These are phyloP conservation scores for Geranium rotundifolium DNA, from an alignment of 345 rosid species.

Conservation along the genomic window DNA sequence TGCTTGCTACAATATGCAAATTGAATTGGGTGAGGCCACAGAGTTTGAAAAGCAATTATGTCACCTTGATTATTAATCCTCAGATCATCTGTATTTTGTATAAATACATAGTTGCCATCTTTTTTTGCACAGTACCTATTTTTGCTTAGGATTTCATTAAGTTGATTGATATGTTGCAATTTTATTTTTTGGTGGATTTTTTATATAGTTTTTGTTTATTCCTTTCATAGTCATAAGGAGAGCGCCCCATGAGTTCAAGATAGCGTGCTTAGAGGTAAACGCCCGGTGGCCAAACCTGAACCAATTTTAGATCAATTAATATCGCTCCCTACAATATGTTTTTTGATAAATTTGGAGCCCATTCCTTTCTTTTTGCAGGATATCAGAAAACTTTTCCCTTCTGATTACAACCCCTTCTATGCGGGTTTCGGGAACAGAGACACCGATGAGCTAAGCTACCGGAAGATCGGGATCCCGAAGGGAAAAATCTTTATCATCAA, in stretches of 20 bases:
- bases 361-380: conserved; percentile 31
- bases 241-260: conserved; percentile 94
- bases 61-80: too few relatives aligned
- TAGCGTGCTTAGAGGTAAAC: conserved; percentile 80
- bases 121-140: background rate
- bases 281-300: background rate
- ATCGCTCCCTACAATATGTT: background rate
- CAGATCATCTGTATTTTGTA: too few relatives aligned
- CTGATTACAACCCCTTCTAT: conserved; percentile 81
- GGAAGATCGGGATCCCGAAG: conserved; percentile 82
- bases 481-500: conserved; percentile 87
- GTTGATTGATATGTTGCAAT: too few relatives aligned
- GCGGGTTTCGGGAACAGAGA: conserved; percentile 93
- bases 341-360: conserved; percentile 1
- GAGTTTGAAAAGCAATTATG: too few relatives aligned
- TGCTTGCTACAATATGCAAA: too few relatives aligned
- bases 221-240: conserved; percentile 61
- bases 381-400: conserved; percentile 73
- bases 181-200: background rate
- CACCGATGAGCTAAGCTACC: conserved; percentile 83
- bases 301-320: background rate
- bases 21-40: too few relatives aligned
- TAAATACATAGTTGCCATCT: background rate
- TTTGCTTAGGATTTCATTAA: background rate
- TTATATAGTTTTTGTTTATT: conserved; percentile 7